phyloP scores from a whole-genome alignment of 345 rosid genomes.

The Boechera retrofracta region DNA sequence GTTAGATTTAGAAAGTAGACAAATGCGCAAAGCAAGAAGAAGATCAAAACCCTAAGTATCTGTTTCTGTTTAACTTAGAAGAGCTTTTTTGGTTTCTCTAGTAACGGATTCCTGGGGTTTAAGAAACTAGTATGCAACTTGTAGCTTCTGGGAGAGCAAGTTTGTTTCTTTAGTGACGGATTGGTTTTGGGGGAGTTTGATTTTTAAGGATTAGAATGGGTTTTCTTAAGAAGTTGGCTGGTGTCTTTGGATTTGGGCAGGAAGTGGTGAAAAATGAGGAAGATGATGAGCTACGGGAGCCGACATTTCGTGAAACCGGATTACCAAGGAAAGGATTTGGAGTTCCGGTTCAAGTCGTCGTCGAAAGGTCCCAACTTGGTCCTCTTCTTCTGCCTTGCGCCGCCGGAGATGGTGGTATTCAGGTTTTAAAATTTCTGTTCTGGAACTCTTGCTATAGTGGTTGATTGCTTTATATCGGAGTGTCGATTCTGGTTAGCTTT shows the following conservation, averaged over 20 bases:
- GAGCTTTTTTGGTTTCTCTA: too few relatives aligned
- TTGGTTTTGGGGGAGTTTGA: background rate
- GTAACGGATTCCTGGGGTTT: too few relatives aligned
- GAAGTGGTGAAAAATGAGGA: slow-evolving; percentile 46
- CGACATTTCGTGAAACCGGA: slow-evolving; percentile 59
- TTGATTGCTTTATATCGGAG: background rate
- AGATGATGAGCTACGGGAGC: slow-evolving; percentile 42
- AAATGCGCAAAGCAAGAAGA: background rate
- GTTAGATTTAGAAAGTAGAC: background rate
- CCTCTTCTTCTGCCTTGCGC: slow-evolving; percentile 64
- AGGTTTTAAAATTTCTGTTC: slow-evolving; percentile 47
- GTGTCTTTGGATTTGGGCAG: slow-evolving; percentile 66
- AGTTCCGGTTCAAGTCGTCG: slow-evolving; percentile 74
- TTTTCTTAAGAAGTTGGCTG: slow-evolving; percentile 69
- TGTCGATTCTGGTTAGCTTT: background rate
- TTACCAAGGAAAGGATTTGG: slow-evolving; percentile 74
- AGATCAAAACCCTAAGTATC: background rate
- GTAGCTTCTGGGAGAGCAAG: background rate
- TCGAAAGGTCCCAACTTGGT: slow-evolving; percentile 60
- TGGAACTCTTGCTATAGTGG: background rate
- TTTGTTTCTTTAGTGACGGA: background rate
- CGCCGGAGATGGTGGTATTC: slow-evolving; percentile 85
- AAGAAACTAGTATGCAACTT: too few relatives aligned
- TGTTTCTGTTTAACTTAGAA: too few relatives aligned
- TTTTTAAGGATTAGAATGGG: slow-evolving; percentile 54